Evolutionary conservation across 139 green algal species (phyloP), one percentile per base, ranked within the genome.

Genomic region (Axilococcus clingmanii): DNA sequence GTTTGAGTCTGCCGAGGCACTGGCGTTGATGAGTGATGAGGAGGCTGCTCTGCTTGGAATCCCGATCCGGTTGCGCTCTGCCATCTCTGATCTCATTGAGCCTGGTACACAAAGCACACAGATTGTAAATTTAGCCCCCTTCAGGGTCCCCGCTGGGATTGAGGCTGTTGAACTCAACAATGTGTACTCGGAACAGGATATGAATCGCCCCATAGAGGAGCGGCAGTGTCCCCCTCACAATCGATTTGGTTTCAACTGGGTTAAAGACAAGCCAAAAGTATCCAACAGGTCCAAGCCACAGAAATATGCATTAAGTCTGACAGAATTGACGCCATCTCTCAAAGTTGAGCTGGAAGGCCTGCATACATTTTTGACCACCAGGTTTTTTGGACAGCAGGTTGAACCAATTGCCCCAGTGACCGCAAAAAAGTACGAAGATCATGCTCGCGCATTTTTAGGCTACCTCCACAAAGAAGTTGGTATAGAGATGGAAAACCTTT

Each of bases 391-490:
- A 2, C 51, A 57, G 16, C 64, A 77, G 33, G 17, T 48, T n/a
- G 57, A 68, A 19, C 71, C 74, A 1, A 67, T 83, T 31, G 5
- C 16, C 15, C 27, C 37, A 0, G 57, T 73, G 4, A 83, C 77
- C 0, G 57, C 54, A 9, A 25, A 31, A 5, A 75, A 77, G 32
- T 81, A 83, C 52, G 35, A 32, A 4, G 62, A 78, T 36, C 48
- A 77, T 51, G n/a, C 78, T 37, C 32, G 73, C 25, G 49, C 50
- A 5, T 40, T 75, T 25, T 65, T 85, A 19, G 79, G 79, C 0
- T 87, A 57, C 58, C 27, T 80, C 40, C 57, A 74, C 35, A 22
- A 35, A 7, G 30, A 61, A 16, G 38, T 47, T 4, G 61, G 55
- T 4, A 38, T 80, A 27, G 60, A 65, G 2, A 38, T 80, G 36